Evolutionary conservation across 2,329 filamentous ascomycete species (phyloP), one percentile per base, ranked within the genome.

Genomic region (Colletotrichum australisinense): DNA sequence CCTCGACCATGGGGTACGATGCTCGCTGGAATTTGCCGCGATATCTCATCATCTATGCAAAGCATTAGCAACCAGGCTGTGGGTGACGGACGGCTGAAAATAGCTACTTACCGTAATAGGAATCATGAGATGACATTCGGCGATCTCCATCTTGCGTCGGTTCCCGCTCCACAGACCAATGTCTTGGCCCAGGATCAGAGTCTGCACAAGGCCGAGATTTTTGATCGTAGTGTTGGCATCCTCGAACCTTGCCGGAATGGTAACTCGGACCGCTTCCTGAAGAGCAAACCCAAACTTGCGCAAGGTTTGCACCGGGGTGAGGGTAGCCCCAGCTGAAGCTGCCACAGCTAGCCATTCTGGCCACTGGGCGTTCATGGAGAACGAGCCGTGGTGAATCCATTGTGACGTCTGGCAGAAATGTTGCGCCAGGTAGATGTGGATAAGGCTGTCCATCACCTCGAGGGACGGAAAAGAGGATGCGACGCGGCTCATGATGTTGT

Each of bases 381-480:
- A 88, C 0, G 89, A 90, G 1, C 89, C 87, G 58, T 90, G 86
- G 79, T 93, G 91, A 69, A 93, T 87, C 84, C 88, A 93, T 58
- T 86, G 84, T 59, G 88, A 89, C 0, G 91, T 85, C 72, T 90
- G 86, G 59, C 90, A 87, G 30, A 85, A 82, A 56, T 91, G 88
- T 1, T 86, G 85, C 1, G 88, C 88, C 24, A 92, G 81, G 73
- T 89, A 93, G 73, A 89, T 88, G 72, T 92, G 89, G 14, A 92
- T 84, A 68, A 93, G 83, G 11, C 87, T 89, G 76, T 93, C 91
- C 73, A 93, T 83, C 3, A 90, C 80, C 26, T 90, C 88, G 22
- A 89, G 85, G 1, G 89, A 90, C 0, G 91, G 90, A 75, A 93
- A 93, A 0, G 91, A 91, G 1, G 86, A 88, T 22, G 87, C 89